Evolutionary conservation across 2,329 filamentous ascomycete species (phyloP).

Genomic region (Penicillium sp.): DNA sequence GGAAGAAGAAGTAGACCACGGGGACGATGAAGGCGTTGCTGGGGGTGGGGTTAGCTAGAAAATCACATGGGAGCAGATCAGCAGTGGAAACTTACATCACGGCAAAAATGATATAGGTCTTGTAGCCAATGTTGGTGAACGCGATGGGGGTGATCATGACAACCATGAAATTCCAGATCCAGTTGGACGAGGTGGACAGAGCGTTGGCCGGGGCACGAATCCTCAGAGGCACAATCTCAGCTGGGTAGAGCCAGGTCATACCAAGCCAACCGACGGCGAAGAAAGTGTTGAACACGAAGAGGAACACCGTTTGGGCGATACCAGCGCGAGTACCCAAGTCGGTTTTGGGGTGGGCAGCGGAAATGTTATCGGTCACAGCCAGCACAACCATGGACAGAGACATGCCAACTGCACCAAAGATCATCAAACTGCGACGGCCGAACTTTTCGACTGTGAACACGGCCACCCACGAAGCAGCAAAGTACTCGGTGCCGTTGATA

Average conservation of each 20-base stretch:
- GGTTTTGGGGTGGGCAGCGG: slow-evolving; percentile 7
- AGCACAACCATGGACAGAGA: slow-evolving; percentile 61
- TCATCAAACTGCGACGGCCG: slow-evolving; percentile 66
- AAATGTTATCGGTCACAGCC: slow-evolving; percentile 30
- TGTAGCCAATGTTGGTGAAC: slow-evolving; percentile 57
- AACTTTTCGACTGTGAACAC: slow-evolving; percentile 52
- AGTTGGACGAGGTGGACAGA: slow-evolving; percentile 62
- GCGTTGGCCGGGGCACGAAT: slow-evolving; percentile 67
- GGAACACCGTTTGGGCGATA: slow-evolving; percentile 35
- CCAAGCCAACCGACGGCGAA: slow-evolving; percentile 67
- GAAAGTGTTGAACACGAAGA: slow-evolving; percentile 69
- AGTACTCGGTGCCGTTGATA: slow-evolving; percentile 54
- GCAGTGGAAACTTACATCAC: slow-evolving; percentile 47
- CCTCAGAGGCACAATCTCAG: slow-evolving; percentile 56
- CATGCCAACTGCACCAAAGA: slow-evolving; percentile 66
- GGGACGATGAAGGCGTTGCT: slow-evolving; percentile 59
- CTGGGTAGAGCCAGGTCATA: slow-evolving; percentile 58
- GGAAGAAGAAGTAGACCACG: slow-evolving; percentile 63
- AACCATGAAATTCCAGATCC: slow-evolving; percentile 65
- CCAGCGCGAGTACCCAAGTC: slow-evolving; percentile 21
- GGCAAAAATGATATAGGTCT: slow-evolving; percentile 60
- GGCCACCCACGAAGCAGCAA: slow-evolving; percentile 50
- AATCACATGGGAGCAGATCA: background rate
- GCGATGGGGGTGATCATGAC: slow-evolving; percentile 67
- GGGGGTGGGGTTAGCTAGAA: slow-evolving; percentile 14